A percentile compares a stretch with the other conserved stretches of the same genome.
Conservation (phyloP, 345 rosid species). For the Pistacia vera region DNA sequence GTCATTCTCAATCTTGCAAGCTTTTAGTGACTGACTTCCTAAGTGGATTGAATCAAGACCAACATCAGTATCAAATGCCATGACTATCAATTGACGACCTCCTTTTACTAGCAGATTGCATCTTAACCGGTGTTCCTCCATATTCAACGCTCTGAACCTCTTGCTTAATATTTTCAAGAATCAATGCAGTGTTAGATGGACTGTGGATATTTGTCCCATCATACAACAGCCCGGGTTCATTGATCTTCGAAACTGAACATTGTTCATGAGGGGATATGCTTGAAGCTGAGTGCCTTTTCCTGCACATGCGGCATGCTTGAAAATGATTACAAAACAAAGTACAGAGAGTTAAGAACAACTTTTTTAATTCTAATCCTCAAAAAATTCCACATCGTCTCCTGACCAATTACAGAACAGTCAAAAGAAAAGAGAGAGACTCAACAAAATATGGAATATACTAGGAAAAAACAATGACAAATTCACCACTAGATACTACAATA, state of each 20-base stretch:
- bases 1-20: constrained; percentile 88
- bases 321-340: not conserved
- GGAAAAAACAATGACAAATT: not conserved
- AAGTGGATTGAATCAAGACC: constrained; percentile 44
- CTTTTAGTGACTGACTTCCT: constrained; percentile 69
- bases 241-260: constrained; percentile 47
- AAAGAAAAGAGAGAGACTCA: not conserved
- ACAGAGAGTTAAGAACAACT: not conserved
- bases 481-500: not conserved
- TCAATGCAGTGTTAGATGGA: constrained; percentile 86
- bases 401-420: not conserved
- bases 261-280: constrained; percentile 60
- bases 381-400: not conserved
- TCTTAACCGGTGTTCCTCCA: constrained; percentile 43
- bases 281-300: constrained; percentile 71
- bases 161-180: constrained; percentile 91
- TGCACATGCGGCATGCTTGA: constrained; percentile 33
- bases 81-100: constrained; percentile 40
- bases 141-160: constrained; percentile 69
- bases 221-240: constrained; percentile 64
- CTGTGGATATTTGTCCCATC: constrained; percentile 84
- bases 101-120: constrained; percentile 54
- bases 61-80: constrained; percentile 45
- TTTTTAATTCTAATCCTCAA: not conserved
- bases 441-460: not conserved